phyloP scores from a whole-genome alignment of 495 filamentous ascomycete genomes.

The Bacidia rubella region DNA sequence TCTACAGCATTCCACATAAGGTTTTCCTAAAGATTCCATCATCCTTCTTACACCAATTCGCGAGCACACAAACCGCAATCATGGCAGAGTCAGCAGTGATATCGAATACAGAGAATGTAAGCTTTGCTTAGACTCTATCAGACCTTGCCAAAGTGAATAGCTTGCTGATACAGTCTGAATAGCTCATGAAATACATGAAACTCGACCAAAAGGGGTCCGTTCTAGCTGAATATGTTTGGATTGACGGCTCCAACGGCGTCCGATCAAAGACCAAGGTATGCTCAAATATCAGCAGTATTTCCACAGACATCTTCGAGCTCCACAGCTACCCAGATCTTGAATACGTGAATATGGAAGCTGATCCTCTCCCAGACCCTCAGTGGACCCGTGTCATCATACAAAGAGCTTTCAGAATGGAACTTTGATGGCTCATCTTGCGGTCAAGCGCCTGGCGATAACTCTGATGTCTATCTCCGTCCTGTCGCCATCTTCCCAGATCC shows the following conservation, averaged over 20 bases:
- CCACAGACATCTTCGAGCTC: too few species aligned
- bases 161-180: constrained; percentile 10
- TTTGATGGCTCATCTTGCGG: constrained; percentile 94
- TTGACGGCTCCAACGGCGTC: constrained; percentile 63
- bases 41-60: too few species aligned
- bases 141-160: not conserved
- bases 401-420: constrained; percentile 96
- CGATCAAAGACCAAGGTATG: constrained; percentile 86
- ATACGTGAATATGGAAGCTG: not conserved
- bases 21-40: too few species aligned
- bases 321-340: too few species aligned
- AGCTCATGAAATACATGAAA: constrained; percentile 85
- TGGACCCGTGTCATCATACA: constrained; percentile 45
- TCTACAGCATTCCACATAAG: too few species aligned
- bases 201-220: constrained; percentile 77
- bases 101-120: constrained; percentile 60
- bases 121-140: constrained; percentile 22
- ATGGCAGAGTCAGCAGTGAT: too few species aligned
- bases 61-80: constrained; percentile 5
- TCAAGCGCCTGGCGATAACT: constrained; percentile 92
- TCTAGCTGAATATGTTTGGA: constrained; percentile 97
- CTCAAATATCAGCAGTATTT: constrained; percentile 7
- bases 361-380: constrained; percentile 53
- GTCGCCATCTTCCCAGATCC: constrained; percentile 85
- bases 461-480: constrained; percentile 93